Percentiles rank a stretch among this genome's conserved stretches.
These are phyloP conservation scores for Pythium rhizo-oryzae DNA, from an alignment of 352 stramenopile genomes.

Conservation along the genomic window DNA sequence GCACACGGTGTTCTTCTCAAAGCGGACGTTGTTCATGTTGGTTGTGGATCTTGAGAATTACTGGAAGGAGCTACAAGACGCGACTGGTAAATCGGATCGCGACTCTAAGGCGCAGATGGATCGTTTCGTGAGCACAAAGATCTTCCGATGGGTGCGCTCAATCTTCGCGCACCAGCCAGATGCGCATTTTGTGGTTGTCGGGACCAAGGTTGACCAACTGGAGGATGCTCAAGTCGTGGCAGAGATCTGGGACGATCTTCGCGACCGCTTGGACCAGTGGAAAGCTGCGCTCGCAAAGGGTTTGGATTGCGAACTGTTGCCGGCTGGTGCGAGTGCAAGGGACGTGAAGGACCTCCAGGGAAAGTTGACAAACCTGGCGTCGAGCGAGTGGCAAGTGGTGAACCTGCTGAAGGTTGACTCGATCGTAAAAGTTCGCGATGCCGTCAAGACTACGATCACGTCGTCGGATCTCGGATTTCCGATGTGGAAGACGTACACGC, in stretches of 20 bases:
- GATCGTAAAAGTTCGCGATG: background rate
- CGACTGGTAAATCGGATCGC: background rate
- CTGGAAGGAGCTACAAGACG: background rate
- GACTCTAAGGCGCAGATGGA: background rate
- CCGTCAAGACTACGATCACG: background rate
- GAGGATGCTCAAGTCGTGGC: background rate
- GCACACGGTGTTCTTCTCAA: constrained; percentile 20
- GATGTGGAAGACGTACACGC: constrained; percentile 13
- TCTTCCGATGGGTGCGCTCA: constrained; percentile 20
- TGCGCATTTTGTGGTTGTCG: constrained; percentile 16
- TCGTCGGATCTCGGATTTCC: constrained; percentile 11
- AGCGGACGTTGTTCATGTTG: constrained; percentile 18
- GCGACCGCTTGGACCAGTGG: constrained; percentile 1
- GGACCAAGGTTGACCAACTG: constrained; percentile 19
- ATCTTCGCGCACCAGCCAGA: constrained; percentile 21
- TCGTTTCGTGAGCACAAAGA: constrained; percentile 5
- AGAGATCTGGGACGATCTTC: constrained; percentile 7
- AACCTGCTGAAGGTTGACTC: background rate
- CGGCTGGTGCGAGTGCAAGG: background rate
- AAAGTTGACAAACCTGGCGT: background rate
- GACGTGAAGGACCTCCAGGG: background rate
- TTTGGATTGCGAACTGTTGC: background rate
- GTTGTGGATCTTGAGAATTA: constrained; percentile 11
- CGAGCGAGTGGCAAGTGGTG: constrained; percentile 9
- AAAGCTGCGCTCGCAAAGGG: constrained; percentile 1